phyloP scores from a whole-genome alignment of 768 basidiomycete species.

The Mrakia hoshinonis region DNA sequence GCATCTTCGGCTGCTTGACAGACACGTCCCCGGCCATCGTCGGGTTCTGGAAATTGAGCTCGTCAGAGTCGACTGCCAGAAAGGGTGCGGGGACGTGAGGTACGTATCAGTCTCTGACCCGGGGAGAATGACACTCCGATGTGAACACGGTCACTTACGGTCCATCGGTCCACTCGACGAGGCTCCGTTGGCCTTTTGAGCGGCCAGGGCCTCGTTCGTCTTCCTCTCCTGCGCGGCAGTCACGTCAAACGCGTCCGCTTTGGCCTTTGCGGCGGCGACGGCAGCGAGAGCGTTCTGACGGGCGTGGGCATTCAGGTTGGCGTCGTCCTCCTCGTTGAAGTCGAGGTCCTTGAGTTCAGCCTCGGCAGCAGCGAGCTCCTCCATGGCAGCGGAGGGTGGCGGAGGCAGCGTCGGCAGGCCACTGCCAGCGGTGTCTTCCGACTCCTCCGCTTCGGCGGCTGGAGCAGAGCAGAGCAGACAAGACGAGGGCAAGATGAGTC shows the following conservation, averaged over 20 bases:
- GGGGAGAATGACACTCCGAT: too few species aligned
- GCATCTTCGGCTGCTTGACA: constrained; percentile 85
- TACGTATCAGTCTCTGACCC: neutral
- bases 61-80: constrained; percentile 85
- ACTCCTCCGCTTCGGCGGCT: constrained; percentile 42
- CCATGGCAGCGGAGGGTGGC: constrained; percentile 10
- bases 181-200: neutral
- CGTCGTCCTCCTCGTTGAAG: constrained; percentile 86
- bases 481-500: neutral
- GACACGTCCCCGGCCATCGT: constrained; percentile 73
- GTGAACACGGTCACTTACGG: neutral
- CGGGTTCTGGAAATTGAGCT: constrained; percentile 98
- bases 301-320: constrained; percentile 76
- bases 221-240: constrained; percentile 72
- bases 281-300: constrained; percentile 83
- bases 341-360: constrained; percentile 62
- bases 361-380: constrained; percentile 46
- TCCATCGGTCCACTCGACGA: constrained; percentile 13
- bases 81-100: neutral
- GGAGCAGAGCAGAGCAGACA: neutral
- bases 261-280: constrained; percentile 62
- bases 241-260: constrained; percentile 76
- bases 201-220: constrained; percentile 56
- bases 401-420: constrained; percentile 20
- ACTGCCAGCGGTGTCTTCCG: constrained; percentile 34